A percentile compares a stretch with the other conserved stretches of the same genome.
These are phyloP conservation scores for Colletotrichum simmondsii DNA, from an alignment of 2,329 filamentous ascomycete species.

Conservation along the genomic window DNA sequence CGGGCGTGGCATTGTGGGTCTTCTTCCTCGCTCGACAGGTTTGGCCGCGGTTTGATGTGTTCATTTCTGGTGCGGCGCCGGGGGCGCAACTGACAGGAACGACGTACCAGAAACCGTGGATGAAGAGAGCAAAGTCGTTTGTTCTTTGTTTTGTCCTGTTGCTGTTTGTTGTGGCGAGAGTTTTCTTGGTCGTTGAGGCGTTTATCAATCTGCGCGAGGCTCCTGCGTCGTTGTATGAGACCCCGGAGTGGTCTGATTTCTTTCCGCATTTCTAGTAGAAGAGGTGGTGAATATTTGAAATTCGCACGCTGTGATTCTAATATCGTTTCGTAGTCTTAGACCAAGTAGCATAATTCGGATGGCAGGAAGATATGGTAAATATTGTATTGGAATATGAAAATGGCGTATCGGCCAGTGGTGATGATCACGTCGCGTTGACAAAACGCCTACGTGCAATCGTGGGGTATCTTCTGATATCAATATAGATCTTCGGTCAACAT, in stretches of 20 bases:
- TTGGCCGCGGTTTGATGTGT: slow-evolving; percentile 31
- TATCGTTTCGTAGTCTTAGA: not conserved
- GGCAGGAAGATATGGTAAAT: not conserved
- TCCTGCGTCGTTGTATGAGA: slow-evolving; percentile 36
- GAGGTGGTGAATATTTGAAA: not conserved
- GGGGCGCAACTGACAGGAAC: slow-evolving; percentile 5
- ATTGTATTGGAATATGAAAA: not conserved
- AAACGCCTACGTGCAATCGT: not conserved
- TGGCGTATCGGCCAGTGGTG: not conserved
- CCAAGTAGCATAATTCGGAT: not conserved
- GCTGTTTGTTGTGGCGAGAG: slow-evolving; percentile 32
- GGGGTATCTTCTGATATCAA: slow-evolving; percentile 27
- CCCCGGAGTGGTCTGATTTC: slow-evolving; percentile 38
- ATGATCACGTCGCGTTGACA: not conserved
- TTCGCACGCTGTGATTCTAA: not conserved
- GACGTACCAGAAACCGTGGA: slow-evolving; percentile 10
- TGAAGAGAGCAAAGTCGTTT: slow-evolving; percentile 3
- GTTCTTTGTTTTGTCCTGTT: not conserved
- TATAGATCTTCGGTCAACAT: not conserved
- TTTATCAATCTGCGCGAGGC: slow-evolving; percentile 38
- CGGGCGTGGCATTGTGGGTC: slow-evolving; percentile 15
- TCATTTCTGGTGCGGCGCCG: slow-evolving; percentile 27
- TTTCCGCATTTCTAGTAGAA: slow-evolving; percentile 36
- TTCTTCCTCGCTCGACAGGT: slow-evolving; percentile 32
- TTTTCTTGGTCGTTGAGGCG: slow-evolving; percentile 39